Conservation (phyloP, 352 stramenopile species). For the Phytophthora brassicae region DNA sequence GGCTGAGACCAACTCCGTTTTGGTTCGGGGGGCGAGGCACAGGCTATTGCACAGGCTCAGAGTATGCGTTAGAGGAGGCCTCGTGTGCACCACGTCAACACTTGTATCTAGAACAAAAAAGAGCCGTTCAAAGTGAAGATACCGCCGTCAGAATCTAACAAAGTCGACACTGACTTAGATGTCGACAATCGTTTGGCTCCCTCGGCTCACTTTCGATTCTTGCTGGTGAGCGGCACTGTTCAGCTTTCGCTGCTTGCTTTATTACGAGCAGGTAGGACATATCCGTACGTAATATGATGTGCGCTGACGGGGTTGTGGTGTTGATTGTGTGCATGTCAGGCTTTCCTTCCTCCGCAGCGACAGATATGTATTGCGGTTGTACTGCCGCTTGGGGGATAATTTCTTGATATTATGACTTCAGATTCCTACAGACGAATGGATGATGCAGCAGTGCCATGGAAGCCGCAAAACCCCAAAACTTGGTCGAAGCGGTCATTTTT, state of each 20-base stretch:
- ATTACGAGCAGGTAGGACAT: background rate
- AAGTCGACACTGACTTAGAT: background rate
- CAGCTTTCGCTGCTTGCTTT: background rate
- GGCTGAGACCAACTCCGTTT: conserved; percentile 12
- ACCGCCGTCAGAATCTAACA: too few species aligned
- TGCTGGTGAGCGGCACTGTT: background rate
- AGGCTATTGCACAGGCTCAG: background rate
- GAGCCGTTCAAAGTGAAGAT: too few species aligned
- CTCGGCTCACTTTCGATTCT: conserved; percentile 9
- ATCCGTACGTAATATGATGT: background rate
- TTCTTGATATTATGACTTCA: too few species aligned
- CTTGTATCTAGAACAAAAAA: too few species aligned
- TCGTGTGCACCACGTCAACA: background rate
- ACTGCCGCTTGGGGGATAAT: background rate
- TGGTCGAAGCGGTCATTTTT: too few species aligned
- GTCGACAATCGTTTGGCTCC: background rate
- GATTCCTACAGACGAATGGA: too few species aligned
- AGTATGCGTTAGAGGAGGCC: background rate
- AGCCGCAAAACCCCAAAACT: too few species aligned
- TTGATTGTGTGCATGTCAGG: too few species aligned
- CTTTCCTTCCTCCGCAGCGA: too few species aligned
- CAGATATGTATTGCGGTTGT: background rate
- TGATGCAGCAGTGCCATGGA: background rate
- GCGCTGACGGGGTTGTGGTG: background rate
- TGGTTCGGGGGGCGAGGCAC: background rate